Evolutionary conservation across 2,329 filamentous ascomycete genomes (phyloP).

Genomic region (Calonectria hongkongensis): DNA sequence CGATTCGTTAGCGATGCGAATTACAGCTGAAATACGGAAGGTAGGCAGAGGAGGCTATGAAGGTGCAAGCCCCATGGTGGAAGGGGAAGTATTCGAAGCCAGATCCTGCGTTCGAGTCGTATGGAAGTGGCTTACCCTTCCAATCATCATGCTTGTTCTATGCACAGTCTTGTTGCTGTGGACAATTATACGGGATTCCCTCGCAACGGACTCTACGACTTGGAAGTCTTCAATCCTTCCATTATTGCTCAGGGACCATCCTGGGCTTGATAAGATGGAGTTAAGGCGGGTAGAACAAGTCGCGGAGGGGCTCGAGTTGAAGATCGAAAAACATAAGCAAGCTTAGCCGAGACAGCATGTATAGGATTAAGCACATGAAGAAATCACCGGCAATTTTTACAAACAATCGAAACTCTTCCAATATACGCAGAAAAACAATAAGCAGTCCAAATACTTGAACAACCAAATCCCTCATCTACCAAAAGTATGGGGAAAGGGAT

Average conservation of each 20-base stretch:
- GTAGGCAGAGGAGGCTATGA: background rate
- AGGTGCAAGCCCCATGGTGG: background rate
- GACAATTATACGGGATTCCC: background rate
- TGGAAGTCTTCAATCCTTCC: background rate
- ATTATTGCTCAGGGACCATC: background rate
- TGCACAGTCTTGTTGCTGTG: background rate
- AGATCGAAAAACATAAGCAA: background rate
- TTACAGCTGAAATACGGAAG: conserved; percentile 1
- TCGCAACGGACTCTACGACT: background rate
- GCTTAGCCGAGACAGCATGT: background rate
- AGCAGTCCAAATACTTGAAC: too few relatives aligned
- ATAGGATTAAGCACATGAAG: too few relatives aligned
- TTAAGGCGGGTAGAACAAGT: background rate
- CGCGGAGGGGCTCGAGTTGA: background rate
- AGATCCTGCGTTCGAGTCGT: background rate
- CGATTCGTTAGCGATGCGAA: background rate
- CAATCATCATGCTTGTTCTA: background rate
- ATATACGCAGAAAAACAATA: too few relatives aligned
- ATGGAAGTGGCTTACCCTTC: background rate
- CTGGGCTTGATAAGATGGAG: background rate
- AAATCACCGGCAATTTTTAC: too few relatives aligned
- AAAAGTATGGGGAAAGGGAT: too few relatives aligned
- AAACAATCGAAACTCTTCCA: too few relatives aligned
- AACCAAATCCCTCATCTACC: too few relatives aligned
- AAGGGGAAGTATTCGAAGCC: background rate